Conservation (phyloP, 176 grass and related monocot genomes). For the Carex parvula region DNA sequence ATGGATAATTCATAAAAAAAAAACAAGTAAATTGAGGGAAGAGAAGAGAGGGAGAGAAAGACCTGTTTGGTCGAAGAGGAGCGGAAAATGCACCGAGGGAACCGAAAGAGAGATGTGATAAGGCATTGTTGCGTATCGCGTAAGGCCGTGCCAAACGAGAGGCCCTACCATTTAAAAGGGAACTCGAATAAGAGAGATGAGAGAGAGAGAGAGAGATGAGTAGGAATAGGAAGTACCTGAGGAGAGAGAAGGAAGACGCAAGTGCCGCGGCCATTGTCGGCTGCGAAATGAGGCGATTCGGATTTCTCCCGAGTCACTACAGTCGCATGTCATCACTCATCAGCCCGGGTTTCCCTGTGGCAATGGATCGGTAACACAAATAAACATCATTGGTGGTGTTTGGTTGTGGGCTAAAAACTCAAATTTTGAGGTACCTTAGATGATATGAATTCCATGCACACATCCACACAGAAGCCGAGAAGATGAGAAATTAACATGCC, state of each 20-base stretch:
- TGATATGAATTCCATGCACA: too few relatives aligned
- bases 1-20: not conserved
- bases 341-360: not conserved
- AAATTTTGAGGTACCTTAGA: too few relatives aligned
- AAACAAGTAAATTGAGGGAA: not conserved
- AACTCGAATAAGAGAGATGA: not conserved
- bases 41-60: not conserved
- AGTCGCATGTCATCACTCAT: not conserved
- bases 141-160: slow-evolving; percentile 24
- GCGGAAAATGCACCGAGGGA: not conserved
- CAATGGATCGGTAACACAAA: not conserved
- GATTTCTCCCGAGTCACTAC: not conserved
- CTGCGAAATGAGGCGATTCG: not conserved
- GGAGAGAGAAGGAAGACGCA: slow-evolving; percentile 1
- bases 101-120: slow-evolving; percentile 9
- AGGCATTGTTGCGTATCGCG: slow-evolving; percentile 15
- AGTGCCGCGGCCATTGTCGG: slow-evolving; percentile 21
- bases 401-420: too few relatives aligned
- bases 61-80: slow-evolving; percentile 29
- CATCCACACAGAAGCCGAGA: too few relatives aligned
- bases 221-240: not conserved
- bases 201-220: not conserved
- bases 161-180: slow-evolving; percentile 13
- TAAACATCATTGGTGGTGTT: too few relatives aligned
- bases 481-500: too few relatives aligned